These are phyloP conservation scores for Trametopsis cervina DNA, from an alignment of 768 basidiomycete genomes.

Conservation along the genomic window DNA sequence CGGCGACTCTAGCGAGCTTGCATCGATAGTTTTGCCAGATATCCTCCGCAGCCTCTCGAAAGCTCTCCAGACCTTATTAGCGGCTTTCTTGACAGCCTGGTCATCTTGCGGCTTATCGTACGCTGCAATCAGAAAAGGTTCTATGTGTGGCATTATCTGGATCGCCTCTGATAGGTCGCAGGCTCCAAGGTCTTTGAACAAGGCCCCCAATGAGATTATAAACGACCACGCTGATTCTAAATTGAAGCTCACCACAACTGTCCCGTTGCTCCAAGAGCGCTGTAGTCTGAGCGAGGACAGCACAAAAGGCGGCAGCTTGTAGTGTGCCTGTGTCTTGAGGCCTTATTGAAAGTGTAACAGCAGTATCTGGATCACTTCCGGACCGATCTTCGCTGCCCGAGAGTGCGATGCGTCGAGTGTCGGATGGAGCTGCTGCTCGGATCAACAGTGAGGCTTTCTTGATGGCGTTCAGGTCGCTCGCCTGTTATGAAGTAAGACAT, in stretches of 20 bases:
- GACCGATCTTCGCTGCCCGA: background rate
- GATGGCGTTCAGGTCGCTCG: conserved; percentile 31
- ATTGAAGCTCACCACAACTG: background rate
- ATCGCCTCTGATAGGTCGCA: background rate
- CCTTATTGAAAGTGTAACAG: background rate
- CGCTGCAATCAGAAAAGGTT: background rate
- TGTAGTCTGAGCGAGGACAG: conserved; percentile 9
- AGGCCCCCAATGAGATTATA: too few relatives aligned
- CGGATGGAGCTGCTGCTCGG: background rate
- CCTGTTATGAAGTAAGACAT: conserved; percentile 33
- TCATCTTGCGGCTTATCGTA: conserved; percentile 8
- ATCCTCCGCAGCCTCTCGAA: conserved; percentile 52
- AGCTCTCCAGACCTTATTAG: conserved; percentile 51
- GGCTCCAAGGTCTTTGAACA: too few relatives aligned
- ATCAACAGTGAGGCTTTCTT: background rate
- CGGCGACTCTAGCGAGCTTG: too few relatives aligned
- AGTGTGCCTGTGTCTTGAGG: background rate
- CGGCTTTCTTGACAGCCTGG: conserved; percentile 32
- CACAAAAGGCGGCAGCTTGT: conserved; percentile 5
- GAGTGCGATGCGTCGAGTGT: background rate
- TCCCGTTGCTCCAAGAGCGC: conserved; percentile 1
- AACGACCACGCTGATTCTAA: too few relatives aligned
- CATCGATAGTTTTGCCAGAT: conserved; percentile 44
- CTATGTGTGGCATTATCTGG: background rate
- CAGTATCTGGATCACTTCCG: too few relatives aligned